Evolutionary conservation across 495 filamentous ascomycete species (phyloP).

Genomic region (Cairneyella variabilis): DNA sequence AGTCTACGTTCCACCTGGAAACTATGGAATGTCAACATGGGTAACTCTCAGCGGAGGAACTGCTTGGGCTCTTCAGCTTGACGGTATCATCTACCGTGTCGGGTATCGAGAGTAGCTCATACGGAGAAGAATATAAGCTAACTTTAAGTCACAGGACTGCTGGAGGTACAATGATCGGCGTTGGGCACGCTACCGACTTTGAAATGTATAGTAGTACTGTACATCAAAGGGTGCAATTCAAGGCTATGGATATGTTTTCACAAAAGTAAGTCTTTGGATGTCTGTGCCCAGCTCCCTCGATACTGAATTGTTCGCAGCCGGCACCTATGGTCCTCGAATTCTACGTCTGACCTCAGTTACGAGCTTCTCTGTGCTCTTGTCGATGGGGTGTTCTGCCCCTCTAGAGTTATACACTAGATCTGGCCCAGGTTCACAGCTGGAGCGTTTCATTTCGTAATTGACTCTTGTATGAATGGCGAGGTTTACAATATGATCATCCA

Average conservation of each 20-base stretch:
- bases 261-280: constrained; percentile 18
- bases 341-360: constrained; percentile 37
- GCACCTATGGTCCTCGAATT: constrained; percentile 19
- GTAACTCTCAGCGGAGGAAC: constrained; percentile 27
- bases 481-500: constrained; percentile 53
- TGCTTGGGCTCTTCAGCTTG: constrained; percentile 42
- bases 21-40: constrained; percentile 31
- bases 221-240: constrained; percentile 47
- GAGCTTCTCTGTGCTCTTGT: constrained; percentile 46
- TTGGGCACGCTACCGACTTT: constrained; percentile 42
- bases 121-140: not conserved
- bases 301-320: constrained; percentile 1
- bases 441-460: constrained; percentile 44
- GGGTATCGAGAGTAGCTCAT: not conserved
- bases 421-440: constrained; percentile 35
- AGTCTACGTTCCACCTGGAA: constrained; percentile 39
- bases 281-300: not conserved
- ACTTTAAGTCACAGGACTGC: constrained; percentile 28
- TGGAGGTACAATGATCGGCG: constrained; percentile 48
- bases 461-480: constrained; percentile 44
- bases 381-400: constrained; percentile 29
- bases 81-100: constrained; percentile 38
- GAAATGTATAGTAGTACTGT: constrained; percentile 47
- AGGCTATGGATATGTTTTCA: constrained; percentile 45
- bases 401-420: not conserved